Percentiles rank a stretch among this genome's conserved stretches.
These are phyloP conservation scores for Candida anutae DNA, from an alignment of 1,139 yeast species.

Conservation along the genomic window DNA sequence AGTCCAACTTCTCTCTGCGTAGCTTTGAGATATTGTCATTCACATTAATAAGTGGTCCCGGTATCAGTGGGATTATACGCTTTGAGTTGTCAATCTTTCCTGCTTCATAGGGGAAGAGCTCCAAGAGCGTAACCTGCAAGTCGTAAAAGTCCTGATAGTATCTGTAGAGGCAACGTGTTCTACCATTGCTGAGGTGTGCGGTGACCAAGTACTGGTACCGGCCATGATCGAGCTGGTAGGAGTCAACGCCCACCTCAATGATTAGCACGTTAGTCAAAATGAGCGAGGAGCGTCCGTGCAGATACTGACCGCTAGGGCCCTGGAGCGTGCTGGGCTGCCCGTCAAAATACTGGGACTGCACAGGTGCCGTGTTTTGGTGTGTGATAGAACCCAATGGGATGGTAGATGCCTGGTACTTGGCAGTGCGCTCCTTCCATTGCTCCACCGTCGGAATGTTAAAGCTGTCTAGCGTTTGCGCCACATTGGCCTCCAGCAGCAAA, in stretches of 20 bases:
- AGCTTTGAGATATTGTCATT: slow-evolving; percentile 83
- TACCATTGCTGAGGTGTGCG: slow-evolving; percentile 64
- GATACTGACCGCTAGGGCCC: neutral
- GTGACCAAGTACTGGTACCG: slow-evolving; percentile 82
- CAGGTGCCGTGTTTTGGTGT: slow-evolving; percentile 16
- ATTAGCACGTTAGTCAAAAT: slow-evolving; percentile 28
- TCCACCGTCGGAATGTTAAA: slow-evolving; percentile 85
- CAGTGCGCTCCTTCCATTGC: slow-evolving; percentile 89
- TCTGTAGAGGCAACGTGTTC: slow-evolving; percentile 66
- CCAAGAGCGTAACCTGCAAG: slow-evolving; percentile 77
- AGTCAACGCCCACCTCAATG: slow-evolving; percentile 67
- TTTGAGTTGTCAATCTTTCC: slow-evolving; percentile 70
- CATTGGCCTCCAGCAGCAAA: slow-evolving; percentile 1
- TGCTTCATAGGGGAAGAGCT: slow-evolving; percentile 86
- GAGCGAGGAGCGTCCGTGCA: slow-evolving; percentile 20
- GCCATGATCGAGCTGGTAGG: slow-evolving; percentile 77
- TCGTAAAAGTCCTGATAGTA: slow-evolving; percentile 96
- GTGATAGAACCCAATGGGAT: slow-evolving; percentile 61
- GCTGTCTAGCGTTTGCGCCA: slow-evolving; percentile 34
- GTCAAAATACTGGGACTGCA: slow-evolving; percentile 34
- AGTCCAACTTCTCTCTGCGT: slow-evolving; percentile 78
- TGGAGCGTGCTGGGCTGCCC: slow-evolving; percentile 13
- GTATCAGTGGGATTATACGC: slow-evolving; percentile 86
- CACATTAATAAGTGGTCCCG: slow-evolving; percentile 92
- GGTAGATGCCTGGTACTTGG: slow-evolving; percentile 86